Evolutionary conservation across 345 rosid species (phyloP).

Genomic region (Populus euphratica): DNA sequence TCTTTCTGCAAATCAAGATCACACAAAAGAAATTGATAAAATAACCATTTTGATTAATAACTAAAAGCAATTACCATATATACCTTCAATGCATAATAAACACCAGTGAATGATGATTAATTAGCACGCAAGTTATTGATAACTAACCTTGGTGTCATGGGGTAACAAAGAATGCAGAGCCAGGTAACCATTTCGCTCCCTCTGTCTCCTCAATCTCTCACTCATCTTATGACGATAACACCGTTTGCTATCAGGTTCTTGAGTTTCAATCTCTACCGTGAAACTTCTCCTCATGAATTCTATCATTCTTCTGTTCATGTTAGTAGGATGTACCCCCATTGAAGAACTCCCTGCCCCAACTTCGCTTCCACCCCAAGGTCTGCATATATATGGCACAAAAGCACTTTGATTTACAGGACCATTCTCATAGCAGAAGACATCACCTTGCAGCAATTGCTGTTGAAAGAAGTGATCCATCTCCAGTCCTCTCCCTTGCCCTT

Average conservation of each 20-base stretch:
- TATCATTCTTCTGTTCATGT: constrained; percentile 52
- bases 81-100: not conserved
- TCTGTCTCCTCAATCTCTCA: constrained; percentile 68
- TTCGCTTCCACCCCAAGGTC: constrained; percentile 6
- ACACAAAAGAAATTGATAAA: not conserved
- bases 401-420: constrained; percentile 31
- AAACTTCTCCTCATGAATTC: constrained; percentile 41
- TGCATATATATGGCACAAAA: constrained; percentile 34
- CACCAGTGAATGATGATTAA: not conserved
- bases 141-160: constrained; percentile 55
- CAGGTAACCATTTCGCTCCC: constrained; percentile 50
- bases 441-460: constrained; percentile 16
- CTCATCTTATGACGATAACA: constrained; percentile 50
- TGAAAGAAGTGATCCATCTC: constrained; percentile 31
- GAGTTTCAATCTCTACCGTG: constrained; percentile 10
- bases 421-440: constrained; percentile 28
- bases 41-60: not conserved
- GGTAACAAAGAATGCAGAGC: constrained; percentile 58
- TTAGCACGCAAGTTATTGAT: not conserved
- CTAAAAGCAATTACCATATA: not conserved
- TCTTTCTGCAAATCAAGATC: constrained; percentile 39
- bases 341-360: not conserved
- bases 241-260: constrained; percentile 34
- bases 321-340: constrained; percentile 6
- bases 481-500: not conserved